Evolutionary conservation across 179 eudicot species (phyloP), one percentile per base, ranked within the genome.

Genomic region (Camellia oleifera): DNA sequence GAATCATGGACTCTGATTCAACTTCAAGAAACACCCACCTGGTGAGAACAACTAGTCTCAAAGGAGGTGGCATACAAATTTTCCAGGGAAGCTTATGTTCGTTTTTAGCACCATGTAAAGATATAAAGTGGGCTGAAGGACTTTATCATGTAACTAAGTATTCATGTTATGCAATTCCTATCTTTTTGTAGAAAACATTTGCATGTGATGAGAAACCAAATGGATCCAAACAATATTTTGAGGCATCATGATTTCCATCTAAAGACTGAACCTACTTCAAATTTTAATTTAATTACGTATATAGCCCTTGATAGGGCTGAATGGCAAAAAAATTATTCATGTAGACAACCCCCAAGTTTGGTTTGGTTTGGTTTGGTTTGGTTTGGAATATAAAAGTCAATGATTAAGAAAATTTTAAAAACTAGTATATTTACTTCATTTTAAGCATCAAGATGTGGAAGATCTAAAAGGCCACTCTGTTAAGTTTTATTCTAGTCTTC

Each of bases 61-160:
- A 68, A n/a, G 3, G 15, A 67, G 54, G 48, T 2, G 10, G 40
- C 40, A 32, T 69, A 15, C 7, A 0, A 1, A 42, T 17, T 42
- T 70, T 48, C 10, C 74, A 9, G 7, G 74, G 20, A 70, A 70
- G 74, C 57, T 46, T 48, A 45, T 40, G 20, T 0, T 18, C 52
- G 48, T 46, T 70, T 70, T 70, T 70, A 17, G 26, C 56, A 14
- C 72, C 54, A 70, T 70, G 48, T 42, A 69, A 69, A 69, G 32
- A 70, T 70, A 70, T 46, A 48, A 48, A 9, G 20, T 9, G 12
- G 26, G 12, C 48, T 7, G 18, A 70, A n/a, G 57, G 57, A 10
- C 56, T 70, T 70, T 48, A 9, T 48, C 32, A 46, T 46, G 57
- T n/a, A 57, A 48, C 54, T 8, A 3, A 48, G 56, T 17, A 70